Evolutionary conservation across 306 rosid species (phyloP).

Genomic region (Quercus berberidifolia): DNA sequence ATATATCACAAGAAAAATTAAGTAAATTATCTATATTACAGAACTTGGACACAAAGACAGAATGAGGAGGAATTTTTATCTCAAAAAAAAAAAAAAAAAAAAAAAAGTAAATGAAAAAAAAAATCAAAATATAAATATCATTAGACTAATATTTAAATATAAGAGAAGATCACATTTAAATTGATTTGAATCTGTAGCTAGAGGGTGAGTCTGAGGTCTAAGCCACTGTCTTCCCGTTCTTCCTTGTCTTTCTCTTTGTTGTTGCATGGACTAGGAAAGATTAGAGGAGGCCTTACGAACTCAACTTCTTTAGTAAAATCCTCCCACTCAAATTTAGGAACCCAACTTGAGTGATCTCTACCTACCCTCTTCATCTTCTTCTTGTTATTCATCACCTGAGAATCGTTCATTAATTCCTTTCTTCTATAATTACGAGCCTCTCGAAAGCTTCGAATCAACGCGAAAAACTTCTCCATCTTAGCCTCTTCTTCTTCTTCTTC

Average conservation of each 20-base stretch:
- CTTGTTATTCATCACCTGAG: not conserved
- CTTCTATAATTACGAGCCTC: constrained; percentile 30
- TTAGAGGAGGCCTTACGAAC: constrained; percentile 14
- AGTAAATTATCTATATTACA: too few species aligned
- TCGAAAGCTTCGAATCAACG: constrained; percentile 40
- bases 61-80: too few species aligned
- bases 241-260: not conserved
- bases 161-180: too few species aligned
- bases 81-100: too few species aligned
- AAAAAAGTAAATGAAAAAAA: too few species aligned
- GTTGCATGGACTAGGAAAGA: constrained; percentile 5
- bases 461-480: constrained; percentile 44
- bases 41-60: too few species aligned
- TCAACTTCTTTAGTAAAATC: constrained; percentile 36
- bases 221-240: not conserved
- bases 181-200: not conserved
- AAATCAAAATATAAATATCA: too few species aligned
- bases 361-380: constrained; percentile 16
- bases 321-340: constrained; percentile 31
- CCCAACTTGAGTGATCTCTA: not conserved
- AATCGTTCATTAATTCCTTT: constrained; percentile 19
- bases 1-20: too few species aligned
- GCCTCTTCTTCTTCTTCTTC: constrained; percentile 20
- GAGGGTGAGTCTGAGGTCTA: constrained; percentile 46
- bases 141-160: too few species aligned